Evolutionary conservation across 495 filamentous ascomycete genomes (phyloP), one percentile per base, ranked within the genome.

Genomic region (Penicillium waksmanii): DNA sequence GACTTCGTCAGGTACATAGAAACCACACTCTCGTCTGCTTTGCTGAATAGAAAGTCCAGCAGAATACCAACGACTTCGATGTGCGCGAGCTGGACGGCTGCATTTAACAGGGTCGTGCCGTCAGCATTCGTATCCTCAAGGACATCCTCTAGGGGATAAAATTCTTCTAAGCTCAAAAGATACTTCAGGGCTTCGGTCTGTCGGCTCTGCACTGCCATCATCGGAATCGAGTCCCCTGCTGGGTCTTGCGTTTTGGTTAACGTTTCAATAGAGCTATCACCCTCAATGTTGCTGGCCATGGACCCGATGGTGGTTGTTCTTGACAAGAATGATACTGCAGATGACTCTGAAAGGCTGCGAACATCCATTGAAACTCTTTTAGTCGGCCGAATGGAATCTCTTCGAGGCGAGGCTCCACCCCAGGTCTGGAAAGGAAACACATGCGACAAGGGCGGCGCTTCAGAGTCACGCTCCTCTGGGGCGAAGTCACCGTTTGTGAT

Each of bases 121-220:
- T 97, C 91, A 57, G 89, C 90, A 65, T 96, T 94, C 18, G 82
- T 84, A 70, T 99, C 96, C 50, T 90, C 87, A 5, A 97, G 77
- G 23, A 98, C 79, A 55, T 84, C 75, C 3, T 84, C 76, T 4
- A 83, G 63, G 0, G 92, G 81, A 68, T 87, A 96, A 68, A 89
- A 91, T 52, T 91, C 83, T 40, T 83, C 77, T 11, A 97, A 73
- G 27, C 84, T 87, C 9, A 99, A 74, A 5, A 99, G 80, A 71
- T 96, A 97, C 27, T 76, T 82, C 23, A 99, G 69, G 31, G 85
- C 85, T 44, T 89, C 84, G 8, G 81, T 75, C 55, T 89, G 89
- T 27, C 85, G 81, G 54, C 87, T 84, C 65, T 97, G 92, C 34
- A 97, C 83, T 8, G 94, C 92, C 93, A 99, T 98, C 96, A 98